Evolutionary conservation across 2,329 filamentous ascomycete species (phyloP).

Genomic region (Elsinoe batatas): DNA sequence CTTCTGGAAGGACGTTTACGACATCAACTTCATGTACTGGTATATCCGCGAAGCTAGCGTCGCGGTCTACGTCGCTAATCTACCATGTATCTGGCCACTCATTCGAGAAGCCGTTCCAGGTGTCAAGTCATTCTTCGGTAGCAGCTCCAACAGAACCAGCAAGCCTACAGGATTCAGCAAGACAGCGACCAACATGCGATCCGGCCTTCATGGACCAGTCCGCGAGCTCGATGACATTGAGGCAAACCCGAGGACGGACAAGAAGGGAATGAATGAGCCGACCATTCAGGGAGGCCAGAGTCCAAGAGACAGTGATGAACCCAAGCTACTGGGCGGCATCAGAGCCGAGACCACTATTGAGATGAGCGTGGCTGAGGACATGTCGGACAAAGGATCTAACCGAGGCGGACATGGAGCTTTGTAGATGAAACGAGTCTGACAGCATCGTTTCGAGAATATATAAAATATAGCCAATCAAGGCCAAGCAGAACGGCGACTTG

Average conservation of each 20-base stretch:
- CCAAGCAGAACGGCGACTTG: not conserved
- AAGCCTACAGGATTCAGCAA: not conserved
- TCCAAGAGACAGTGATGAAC: conserved; percentile 6
- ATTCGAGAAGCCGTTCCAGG: conserved; percentile 29
- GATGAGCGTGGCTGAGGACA: conserved; percentile 14
- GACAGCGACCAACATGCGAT: not conserved
- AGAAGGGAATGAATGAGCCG: not conserved
- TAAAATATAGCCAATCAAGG: conserved; percentile 8
- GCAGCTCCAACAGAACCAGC: conserved; percentile 7
- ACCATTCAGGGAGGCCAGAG: not conserved
- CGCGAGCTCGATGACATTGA: not conserved
- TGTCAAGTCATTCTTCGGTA: conserved; percentile 10
- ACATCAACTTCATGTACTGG: conserved; percentile 36
- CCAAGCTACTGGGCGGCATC: conserved; percentile 10
- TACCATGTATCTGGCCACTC: conserved; percentile 45
- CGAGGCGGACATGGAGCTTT: not conserved
- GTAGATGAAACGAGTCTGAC: not conserved
- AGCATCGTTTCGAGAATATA: not conserved
- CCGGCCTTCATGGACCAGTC: not conserved
- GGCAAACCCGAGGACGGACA: not conserved
- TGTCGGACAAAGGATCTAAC: conserved; percentile 1
- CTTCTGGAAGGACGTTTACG: conserved; percentile 36
- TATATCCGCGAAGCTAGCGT: conserved; percentile 45
- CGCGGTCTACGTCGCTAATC: conserved; percentile 44
- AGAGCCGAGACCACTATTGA: conserved; percentile 15